These are phyloP conservation scores for Vigna mungo DNA, from an alignment of 306 rosid genomes.

Conservation along the genomic window DNA sequence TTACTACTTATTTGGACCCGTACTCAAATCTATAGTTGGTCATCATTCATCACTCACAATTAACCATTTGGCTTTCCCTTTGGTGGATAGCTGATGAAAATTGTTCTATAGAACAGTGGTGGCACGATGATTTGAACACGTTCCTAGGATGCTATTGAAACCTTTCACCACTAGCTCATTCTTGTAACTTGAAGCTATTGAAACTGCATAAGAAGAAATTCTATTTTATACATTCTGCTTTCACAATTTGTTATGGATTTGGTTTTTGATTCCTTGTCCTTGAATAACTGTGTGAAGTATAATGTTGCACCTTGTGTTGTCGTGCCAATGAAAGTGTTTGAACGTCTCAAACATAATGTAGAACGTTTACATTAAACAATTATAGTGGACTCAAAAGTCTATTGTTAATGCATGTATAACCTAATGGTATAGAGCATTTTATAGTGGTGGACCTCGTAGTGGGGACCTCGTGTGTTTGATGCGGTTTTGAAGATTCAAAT, in stretches of 20 bases:
- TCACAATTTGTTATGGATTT: neutral
- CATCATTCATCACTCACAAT: neutral
- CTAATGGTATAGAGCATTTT: slow-evolving; percentile 8
- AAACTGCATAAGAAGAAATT: neutral
- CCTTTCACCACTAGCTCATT: neutral
- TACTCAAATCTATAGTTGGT: slow-evolving; percentile 8
- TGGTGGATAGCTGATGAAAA: neutral
- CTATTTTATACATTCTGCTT: neutral
- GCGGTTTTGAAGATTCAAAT: neutral
- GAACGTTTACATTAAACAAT: neutral
- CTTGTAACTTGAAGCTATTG: neutral
- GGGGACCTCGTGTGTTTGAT: neutral
- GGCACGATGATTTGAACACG: neutral
- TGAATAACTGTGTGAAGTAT: neutral
- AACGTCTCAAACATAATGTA: neutral
- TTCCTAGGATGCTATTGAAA: neutral
- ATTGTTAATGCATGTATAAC: slow-evolving; percentile 2
- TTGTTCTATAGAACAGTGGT: slow-evolving; percentile 17
- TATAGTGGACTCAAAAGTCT: neutral
- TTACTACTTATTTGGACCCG: neutral
- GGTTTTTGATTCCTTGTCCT: neutral
- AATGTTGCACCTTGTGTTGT: neutral
- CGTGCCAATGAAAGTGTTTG: neutral
- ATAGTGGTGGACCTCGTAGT: slow-evolving; percentile 16
- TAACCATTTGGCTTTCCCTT: slow-evolving; percentile 4